phyloP scores from a whole-genome alignment of 345 rosid genomes.

The Acer campestre region DNA sequence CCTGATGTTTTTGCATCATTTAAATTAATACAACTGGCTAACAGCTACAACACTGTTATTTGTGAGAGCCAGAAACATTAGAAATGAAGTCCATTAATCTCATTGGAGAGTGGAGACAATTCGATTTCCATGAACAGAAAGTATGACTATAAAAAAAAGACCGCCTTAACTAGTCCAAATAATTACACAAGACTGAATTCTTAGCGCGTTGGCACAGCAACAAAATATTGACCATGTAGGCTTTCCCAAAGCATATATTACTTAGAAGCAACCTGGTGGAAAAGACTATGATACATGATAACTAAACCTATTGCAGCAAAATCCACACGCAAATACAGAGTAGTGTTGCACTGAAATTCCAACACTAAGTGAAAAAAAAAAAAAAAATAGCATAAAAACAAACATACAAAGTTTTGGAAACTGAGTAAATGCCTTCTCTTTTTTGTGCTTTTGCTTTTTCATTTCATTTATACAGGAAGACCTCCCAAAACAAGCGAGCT shows the following conservation, averaged over 20 bases:
- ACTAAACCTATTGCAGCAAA: neutral
- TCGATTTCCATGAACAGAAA: neutral
- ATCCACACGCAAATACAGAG: conserved; percentile 4
- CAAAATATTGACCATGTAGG: neutral
- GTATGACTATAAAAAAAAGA: neutral
- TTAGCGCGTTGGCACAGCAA: neutral
- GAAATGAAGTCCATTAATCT: neutral
- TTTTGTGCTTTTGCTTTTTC: neutral
- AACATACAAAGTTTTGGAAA: neutral
- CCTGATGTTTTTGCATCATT: neutral
- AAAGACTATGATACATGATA: neutral
- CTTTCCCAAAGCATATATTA: neutral
- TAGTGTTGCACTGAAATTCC: neutral
- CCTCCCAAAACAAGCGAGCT: neutral
- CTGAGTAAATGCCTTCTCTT: neutral
- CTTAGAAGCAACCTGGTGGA: neutral
- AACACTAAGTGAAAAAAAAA: neutral
- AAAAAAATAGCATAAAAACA: neutral
- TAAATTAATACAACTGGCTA: neutral
- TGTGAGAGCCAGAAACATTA: neutral
- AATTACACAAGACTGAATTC: neutral
- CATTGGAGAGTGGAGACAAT: neutral
- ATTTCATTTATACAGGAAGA: neutral
- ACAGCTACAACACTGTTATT: neutral
- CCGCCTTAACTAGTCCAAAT: neutral